Conservation (phyloP, 1,139 yeast genomes). For the Yamadazyma pseudoaaseri region DNA sequence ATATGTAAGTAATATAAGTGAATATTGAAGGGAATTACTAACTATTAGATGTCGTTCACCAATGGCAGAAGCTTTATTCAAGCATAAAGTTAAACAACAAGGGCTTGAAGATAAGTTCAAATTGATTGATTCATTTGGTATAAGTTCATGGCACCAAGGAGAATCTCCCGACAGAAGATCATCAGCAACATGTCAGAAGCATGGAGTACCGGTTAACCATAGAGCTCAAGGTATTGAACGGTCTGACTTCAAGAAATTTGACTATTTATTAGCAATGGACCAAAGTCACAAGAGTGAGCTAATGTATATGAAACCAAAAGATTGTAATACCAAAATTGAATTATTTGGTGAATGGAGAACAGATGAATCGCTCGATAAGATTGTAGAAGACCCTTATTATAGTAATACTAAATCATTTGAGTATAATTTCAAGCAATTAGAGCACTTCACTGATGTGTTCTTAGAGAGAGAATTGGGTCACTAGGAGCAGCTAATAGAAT, state of each 20-base stretch:
- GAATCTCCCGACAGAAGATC: slow-evolving; percentile 79
- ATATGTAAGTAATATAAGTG: slow-evolving; percentile 54
- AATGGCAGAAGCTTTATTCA: slow-evolving; percentile 95
- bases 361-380: slow-evolving; percentile 44
- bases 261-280: slow-evolving; percentile 88
- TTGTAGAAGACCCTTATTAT: slow-evolving; percentile 89
- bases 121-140: slow-evolving; percentile 82
- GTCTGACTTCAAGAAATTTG: slow-evolving; percentile 66
- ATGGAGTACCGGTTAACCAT: slow-evolving; percentile 76
- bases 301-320: slow-evolving; percentile 56
- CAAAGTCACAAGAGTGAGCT: slow-evolving; percentile 61
- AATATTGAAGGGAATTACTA: slow-evolving; percentile 2
- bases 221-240: slow-evolving; percentile 66
- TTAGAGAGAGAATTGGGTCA: slow-evolving; percentile 53
- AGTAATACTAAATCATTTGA: slow-evolving; percentile 86
- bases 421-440: slow-evolving; percentile 68
- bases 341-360: slow-evolving; percentile 80
- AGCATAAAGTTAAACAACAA: slow-evolving; percentile 54
- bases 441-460: slow-evolving; percentile 70
- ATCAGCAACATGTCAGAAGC: slow-evolving; percentile 60
- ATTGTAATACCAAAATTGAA: slow-evolving; percentile 47
- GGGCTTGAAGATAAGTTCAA: slow-evolving; percentile 44
- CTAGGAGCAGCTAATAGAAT: too few species aligned
- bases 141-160: slow-evolving; percentile 82
- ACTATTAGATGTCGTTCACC: slow-evolving; percentile 80